Conservation (phyloP, 805 yeast species). For the Yarrowia sp. region DNA sequence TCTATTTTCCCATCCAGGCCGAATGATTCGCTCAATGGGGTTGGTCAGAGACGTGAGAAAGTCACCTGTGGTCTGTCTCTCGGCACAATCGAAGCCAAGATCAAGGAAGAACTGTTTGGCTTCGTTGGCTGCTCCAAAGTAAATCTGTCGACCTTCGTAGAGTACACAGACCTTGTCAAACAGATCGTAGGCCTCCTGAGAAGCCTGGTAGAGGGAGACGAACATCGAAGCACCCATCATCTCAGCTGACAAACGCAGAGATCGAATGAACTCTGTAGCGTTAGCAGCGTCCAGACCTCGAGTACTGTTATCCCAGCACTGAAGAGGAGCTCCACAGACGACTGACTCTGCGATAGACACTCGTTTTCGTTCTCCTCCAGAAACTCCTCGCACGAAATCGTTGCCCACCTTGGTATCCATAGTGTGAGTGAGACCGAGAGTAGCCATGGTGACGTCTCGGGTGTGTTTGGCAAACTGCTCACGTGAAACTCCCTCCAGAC, state of each 20-base stretch:
- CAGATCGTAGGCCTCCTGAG: slow-evolving; percentile 65
- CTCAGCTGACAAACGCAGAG: slow-evolving; percentile 65
- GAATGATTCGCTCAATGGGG: slow-evolving; percentile 57
- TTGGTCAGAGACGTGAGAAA: slow-evolving; percentile 63
- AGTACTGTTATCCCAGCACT: slow-evolving; percentile 75
- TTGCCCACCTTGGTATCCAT: slow-evolving; percentile 69
- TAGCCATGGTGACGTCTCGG: slow-evolving; percentile 61
- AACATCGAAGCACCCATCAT: slow-evolving; percentile 62
- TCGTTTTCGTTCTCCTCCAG: slow-evolving; percentile 77
- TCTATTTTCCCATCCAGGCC: not conserved
- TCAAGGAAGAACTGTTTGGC: slow-evolving; percentile 59
- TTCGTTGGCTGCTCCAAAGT: slow-evolving; percentile 59
- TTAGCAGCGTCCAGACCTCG: slow-evolving; percentile 76
- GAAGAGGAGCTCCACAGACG: slow-evolving; percentile 56
- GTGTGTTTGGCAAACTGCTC: slow-evolving; percentile 61
- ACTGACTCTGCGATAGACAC: slow-evolving; percentile 70
- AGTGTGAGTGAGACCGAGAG: slow-evolving; percentile 60
- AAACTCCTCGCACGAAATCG: slow-evolving; percentile 71
- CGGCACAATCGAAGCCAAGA: slow-evolving; percentile 65
- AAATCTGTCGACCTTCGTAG: slow-evolving; percentile 67
- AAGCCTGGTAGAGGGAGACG: slow-evolving; percentile 72
- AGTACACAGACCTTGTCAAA: slow-evolving; percentile 67
- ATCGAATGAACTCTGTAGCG: slow-evolving; percentile 69
- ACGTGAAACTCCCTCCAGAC: slow-evolving; percentile 63
- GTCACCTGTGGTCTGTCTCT: slow-evolving; percentile 66